phyloP scores from a whole-genome alignment of 345 rosid genomes.

The Euphorbia pulcherrima region DNA sequence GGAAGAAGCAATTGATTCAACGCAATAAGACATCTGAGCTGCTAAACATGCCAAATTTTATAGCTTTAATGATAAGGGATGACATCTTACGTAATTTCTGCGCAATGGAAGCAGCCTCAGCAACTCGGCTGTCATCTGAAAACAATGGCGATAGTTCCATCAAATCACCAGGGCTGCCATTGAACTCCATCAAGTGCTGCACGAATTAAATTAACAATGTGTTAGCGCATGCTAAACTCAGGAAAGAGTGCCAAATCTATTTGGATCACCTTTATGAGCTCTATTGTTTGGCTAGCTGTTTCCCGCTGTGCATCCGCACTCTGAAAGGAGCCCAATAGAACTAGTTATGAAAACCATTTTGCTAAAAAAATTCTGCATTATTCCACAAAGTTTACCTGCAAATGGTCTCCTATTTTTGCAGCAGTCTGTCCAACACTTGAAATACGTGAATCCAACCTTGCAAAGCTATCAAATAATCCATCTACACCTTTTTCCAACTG shows the following conservation, averaged over 20 bases:
- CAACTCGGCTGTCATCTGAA: slow-evolving; percentile 98
- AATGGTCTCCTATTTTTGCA: slow-evolving; percentile 98
- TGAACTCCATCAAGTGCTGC: slow-evolving; percentile 99
- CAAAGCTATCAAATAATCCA: slow-evolving; percentile 86
- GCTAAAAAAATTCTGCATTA: not conserved
- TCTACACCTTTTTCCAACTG: slow-evolving; percentile 95
- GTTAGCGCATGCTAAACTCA: slow-evolving; percentile 21
- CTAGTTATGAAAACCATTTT: not conserved
- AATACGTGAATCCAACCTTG: slow-evolving; percentile 85
- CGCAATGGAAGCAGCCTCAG: slow-evolving; percentile 98
- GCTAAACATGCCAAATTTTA: slow-evolving; percentile 3
- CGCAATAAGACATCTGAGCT: not conserved
- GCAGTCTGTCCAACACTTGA: slow-evolving; percentile 99
- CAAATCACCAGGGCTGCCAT: slow-evolving; percentile 95
- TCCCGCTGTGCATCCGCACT: slow-evolving; percentile 99
- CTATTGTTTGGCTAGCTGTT: slow-evolving; percentile 96
- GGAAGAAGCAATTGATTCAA: not conserved
- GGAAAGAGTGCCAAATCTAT: slow-evolving; percentile 11
- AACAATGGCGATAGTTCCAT: slow-evolving; percentile 98
- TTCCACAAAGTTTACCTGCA: slow-evolving; percentile 53
- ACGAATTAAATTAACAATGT: slow-evolving; percentile 18
- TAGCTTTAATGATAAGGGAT: slow-evolving; percentile 2
- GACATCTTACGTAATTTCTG: slow-evolving; percentile 82
- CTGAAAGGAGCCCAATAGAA: slow-evolving; percentile 38
- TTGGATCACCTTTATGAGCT: slow-evolving; percentile 76